Conservation (phyloP, 2,329 filamentous ascomycete genomes). For the Pseudogymnoascus verrucosus region DNA sequence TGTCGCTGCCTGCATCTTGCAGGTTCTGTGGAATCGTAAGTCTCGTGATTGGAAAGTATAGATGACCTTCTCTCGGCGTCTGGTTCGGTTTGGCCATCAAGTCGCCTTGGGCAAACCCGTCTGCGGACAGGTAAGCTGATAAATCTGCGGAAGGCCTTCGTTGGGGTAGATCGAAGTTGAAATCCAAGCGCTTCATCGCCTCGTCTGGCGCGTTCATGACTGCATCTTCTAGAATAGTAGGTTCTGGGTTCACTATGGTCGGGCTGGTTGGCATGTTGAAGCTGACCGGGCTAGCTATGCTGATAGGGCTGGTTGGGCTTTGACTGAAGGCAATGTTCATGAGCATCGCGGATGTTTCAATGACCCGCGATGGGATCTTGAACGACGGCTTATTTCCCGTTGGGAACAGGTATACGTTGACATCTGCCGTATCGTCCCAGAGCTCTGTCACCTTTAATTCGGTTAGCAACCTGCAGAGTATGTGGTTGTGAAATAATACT, state of each 20-base stretch:
- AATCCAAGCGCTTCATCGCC: constrained; percentile 41
- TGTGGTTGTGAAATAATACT: constrained; percentile 7
- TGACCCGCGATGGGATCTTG: constrained; percentile 47
- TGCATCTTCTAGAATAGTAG: not conserved
- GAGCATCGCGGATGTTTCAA: constrained; percentile 39
- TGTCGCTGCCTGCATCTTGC: constrained; percentile 32
- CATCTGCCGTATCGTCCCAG: constrained; percentile 53
- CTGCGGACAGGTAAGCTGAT: constrained; percentile 15
- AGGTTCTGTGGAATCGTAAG: constrained; percentile 27
- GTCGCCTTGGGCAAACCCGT: constrained; percentile 18
- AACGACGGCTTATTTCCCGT: constrained; percentile 49
- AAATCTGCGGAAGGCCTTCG: constrained; percentile 32
- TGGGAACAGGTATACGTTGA: constrained; percentile 50
- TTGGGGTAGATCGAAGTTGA: constrained; percentile 25
- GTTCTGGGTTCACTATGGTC: constrained; percentile 17
- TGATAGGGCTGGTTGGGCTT: constrained; percentile 4
- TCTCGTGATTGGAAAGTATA: constrained; percentile 42
- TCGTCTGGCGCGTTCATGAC: not conserved
- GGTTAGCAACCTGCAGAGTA: constrained; percentile 11
- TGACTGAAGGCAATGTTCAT: constrained; percentile 15
- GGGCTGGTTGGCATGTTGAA: constrained; percentile 42
- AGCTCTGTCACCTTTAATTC: constrained; percentile 50
- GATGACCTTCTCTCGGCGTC: constrained; percentile 35
- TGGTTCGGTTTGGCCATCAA: constrained; percentile 22
- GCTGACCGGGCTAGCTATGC: constrained; percentile 30